Percentiles rank a stretch among this genome's conserved stretches.
These are phyloP conservation scores for Pythium chondricola DNA, from an alignment of 352 stramenopile species.

Conservation along the genomic window DNA sequence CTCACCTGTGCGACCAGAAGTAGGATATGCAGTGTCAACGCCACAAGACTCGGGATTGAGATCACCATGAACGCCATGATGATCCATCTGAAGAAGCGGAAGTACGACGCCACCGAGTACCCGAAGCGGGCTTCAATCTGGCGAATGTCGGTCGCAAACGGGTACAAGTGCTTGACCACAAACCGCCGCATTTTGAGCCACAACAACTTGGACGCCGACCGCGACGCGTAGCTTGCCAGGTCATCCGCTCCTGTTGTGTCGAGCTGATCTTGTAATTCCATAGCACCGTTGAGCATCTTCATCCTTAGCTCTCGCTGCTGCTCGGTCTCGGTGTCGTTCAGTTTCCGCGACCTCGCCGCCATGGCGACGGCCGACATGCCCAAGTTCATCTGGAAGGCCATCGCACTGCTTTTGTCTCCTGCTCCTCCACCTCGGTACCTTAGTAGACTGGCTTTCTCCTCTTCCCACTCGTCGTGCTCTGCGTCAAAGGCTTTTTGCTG, in stretches of 20 bases:
- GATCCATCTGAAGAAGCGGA: conserved; percentile 75
- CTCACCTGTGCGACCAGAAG: conserved; percentile 23
- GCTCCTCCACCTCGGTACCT: conserved; percentile 24
- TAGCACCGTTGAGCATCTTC: conserved; percentile 51
- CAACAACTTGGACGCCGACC: conserved; percentile 8
- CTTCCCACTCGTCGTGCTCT: conserved; percentile 57
- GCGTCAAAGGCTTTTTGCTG: conserved; percentile 38
- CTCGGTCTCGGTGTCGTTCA: conserved; percentile 29
- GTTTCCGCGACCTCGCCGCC: conserved; percentile 12
- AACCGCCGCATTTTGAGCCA: conserved; percentile 28
- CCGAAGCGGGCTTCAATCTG: conserved; percentile 81
- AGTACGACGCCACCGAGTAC: conserved; percentile 74
- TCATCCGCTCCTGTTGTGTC: conserved; percentile 17
- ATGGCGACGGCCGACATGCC: conserved; percentile 10
- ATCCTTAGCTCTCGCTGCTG: conserved; percentile 40
- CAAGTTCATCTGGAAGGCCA: conserved; percentile 24
- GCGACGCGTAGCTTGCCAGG: background rate
- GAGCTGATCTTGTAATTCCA: conserved; percentile 50
- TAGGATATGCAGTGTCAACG: conserved; percentile 47
- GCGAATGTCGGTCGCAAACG: conserved; percentile 55
- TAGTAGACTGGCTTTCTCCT: conserved; percentile 46
- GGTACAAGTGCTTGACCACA: conserved; percentile 30
- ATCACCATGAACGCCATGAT: conserved; percentile 64
- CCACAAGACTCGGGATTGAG: conserved; percentile 39
- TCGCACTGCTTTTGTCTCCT: background rate